These are phyloP conservation scores for Russula sp. DNA, from an alignment of 768 basidiomycete species.

Conservation along the genomic window DNA sequence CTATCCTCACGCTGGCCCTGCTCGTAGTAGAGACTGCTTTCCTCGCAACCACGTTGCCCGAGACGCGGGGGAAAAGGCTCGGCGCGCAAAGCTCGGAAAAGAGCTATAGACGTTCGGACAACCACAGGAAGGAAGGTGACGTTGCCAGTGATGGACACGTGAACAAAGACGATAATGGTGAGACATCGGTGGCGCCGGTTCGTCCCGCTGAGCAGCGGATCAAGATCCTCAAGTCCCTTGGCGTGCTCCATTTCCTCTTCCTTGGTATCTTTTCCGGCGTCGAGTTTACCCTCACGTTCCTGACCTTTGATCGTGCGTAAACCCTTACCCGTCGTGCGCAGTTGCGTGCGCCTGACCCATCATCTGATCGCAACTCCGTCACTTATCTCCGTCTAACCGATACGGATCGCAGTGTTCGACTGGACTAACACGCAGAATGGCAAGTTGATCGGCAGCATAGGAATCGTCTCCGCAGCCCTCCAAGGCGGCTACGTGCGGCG, in stretches of 20 bases:
- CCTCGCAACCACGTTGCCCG: conserved; percentile 68
- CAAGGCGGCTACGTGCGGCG: conserved; percentile 95
- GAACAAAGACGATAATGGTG: neutral
- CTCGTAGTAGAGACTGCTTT: conserved; percentile 75
- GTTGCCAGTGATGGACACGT: neutral
- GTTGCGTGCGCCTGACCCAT: neutral
- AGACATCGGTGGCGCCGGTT: conserved; percentile 8
- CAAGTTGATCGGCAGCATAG: conserved; percentile 76
- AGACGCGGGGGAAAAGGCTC: conserved; percentile 52
- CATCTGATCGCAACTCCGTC: neutral
- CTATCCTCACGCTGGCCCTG: conserved; percentile 70
- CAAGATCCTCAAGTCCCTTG: conserved; percentile 48
- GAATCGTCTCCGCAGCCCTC: conserved; percentile 79
- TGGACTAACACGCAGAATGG: conserved; percentile 90
- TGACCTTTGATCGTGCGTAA: conserved; percentile 77
- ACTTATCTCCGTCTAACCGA: too few species aligned
- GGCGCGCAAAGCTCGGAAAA: conserved; percentile 10
- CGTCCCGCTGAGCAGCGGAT: conserved; percentile 43
- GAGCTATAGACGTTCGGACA: conserved; percentile 16
- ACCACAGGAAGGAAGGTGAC: neutral
- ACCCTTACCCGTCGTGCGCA: neutral
- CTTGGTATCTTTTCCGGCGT: conserved; percentile 88
- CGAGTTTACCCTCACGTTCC: conserved; percentile 94
- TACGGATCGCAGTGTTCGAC: conserved; percentile 55
- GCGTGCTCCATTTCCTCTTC: conserved; percentile 75